Percentiles rank a stretch among this genome's conserved stretches.
phyloP scores from a whole-genome alignment of 2,329 filamentous ascomycete species.

The Calonectria pseudoturangicola region DNA sequence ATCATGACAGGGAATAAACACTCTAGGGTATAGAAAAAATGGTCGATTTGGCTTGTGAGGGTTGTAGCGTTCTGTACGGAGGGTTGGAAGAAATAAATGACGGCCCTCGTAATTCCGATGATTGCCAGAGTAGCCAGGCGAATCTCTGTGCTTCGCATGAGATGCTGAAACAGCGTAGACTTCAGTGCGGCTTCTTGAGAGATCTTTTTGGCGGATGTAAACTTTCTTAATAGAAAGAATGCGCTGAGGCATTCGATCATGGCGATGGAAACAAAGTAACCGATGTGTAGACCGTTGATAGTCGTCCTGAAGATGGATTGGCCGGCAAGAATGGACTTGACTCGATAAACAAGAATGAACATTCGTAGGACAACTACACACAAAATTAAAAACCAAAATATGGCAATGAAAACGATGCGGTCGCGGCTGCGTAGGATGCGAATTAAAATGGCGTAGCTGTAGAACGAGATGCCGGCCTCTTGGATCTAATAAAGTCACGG shows the following conservation, averaged over 20 bases:
- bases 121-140: constrained; percentile 61
- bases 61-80: constrained; percentile 60
- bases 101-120: constrained; percentile 61
- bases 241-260: constrained; percentile 63
- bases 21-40: constrained; percentile 63
- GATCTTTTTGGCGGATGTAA: constrained; percentile 55
- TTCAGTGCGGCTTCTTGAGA: constrained; percentile 53
- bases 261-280: constrained; percentile 64
- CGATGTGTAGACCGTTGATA: constrained; percentile 63
- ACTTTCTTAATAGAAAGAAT: constrained; percentile 62
- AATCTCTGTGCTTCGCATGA: constrained; percentile 63
- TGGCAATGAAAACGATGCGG: constrained; percentile 65
- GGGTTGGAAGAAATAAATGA: constrained; percentile 63
- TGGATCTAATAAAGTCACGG: constrained; percentile 57
- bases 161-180: constrained; percentile 60
- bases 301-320: constrained; percentile 49
- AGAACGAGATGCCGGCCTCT: constrained; percentile 65
- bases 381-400: constrained; percentile 75
- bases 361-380: constrained; percentile 70
- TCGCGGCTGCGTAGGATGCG: constrained; percentile 67
- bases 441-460: constrained; percentile 71
- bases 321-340: constrained; percentile 55
- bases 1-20: constrained; percentile 64
- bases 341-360: constrained; percentile 59
- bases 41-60: constrained; percentile 61